A percentile compares a stretch with the other conserved stretches of the same genome.
These are phyloP conservation scores for Fusarium nygamai DNA, from an alignment of 2,329 filamentous ascomycete species.

Conservation along the genomic window DNA sequence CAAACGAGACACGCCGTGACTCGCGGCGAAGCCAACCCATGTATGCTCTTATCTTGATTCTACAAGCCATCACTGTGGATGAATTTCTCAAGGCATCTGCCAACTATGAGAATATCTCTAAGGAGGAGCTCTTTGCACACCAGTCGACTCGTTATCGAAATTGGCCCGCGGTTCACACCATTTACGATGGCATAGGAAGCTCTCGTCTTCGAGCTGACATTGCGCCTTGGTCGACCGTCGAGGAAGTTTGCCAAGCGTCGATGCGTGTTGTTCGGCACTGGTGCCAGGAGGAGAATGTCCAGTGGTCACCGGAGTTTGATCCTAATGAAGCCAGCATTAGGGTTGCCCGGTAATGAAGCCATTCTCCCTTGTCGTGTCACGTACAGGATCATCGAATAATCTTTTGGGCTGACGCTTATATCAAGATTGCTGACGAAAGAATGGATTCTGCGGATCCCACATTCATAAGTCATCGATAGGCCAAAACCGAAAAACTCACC, in stretches of 20 bases:
- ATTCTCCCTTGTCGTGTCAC: not conserved
- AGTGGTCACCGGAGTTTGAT: constrained; percentile 55
- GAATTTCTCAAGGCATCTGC: constrained; percentile 54
- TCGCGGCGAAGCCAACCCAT: constrained; percentile 51
- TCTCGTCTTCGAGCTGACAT: constrained; percentile 46
- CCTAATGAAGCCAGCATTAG: constrained; percentile 37
- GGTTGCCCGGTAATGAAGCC: constrained; percentile 15
- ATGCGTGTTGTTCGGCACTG: constrained; percentile 55
- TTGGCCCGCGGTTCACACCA: constrained; percentile 47
- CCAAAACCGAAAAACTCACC: not conserved
- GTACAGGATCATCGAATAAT: not conserved
- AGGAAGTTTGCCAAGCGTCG: constrained; percentile 54
- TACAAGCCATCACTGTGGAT: constrained; percentile 57
- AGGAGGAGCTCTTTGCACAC: constrained; percentile 37
- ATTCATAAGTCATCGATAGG: not conserved
- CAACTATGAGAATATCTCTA: constrained; percentile 35
- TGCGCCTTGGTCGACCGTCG: constrained; percentile 55
- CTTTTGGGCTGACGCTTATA: not conserved
- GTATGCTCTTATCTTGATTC: constrained; percentile 54
- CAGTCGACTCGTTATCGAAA: constrained; percentile 43
- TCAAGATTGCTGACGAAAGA: constrained; percentile 5
- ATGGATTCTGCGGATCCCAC: not conserved
- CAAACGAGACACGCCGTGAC: constrained; percentile 52
- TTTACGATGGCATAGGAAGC: constrained; percentile 44
- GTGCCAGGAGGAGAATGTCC: constrained; percentile 56